Conservation (phyloP, 805 yeast species). For the Saturnispora saitoi region DNA sequence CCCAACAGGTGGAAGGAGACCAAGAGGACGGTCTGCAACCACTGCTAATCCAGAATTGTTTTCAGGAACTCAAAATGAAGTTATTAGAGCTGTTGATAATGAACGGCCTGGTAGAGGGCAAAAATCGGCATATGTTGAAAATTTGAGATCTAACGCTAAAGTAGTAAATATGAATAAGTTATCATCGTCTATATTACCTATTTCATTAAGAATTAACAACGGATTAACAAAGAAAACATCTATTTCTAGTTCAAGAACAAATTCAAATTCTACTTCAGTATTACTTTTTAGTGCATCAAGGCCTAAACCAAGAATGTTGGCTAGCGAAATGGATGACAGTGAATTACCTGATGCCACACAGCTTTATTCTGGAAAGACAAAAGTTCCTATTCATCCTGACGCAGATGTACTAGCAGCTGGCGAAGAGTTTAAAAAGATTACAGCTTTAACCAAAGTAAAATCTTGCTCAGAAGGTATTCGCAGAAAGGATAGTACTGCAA, state of each 20-base stretch:
- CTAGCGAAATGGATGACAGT: conserved; percentile 66
- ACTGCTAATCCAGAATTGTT: conserved; percentile 29
- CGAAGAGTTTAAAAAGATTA: conserved; percentile 23
- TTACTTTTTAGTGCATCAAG: conserved; percentile 25
- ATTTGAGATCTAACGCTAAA: conserved; percentile 8
- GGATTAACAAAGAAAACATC: neutral
- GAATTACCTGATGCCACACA: conserved; percentile 34
- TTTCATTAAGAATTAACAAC: neutral
- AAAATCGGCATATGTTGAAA: conserved; percentile 40
- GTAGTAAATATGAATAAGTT: conserved; percentile 3
- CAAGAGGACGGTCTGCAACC: conserved; percentile 30
- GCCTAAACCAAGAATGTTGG: conserved; percentile 61
- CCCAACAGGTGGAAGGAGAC: conserved; percentile 30
- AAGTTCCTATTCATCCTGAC: conserved; percentile 27
- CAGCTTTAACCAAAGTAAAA: neutral
- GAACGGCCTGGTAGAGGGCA: conserved; percentile 37
- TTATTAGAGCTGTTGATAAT: neutral
- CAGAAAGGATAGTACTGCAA: conserved; percentile 21
- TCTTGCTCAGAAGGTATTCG: conserved; percentile 6
- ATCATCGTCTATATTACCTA: conserved; percentile 2
- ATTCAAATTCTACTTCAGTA: neutral
- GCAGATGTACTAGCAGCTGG: conserved; percentile 27
- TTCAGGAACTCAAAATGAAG: conserved; percentile 8
- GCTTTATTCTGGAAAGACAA: conserved; percentile 23
- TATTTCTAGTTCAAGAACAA: neutral